Evolutionary conservation across 2,329 filamentous ascomycete species (phyloP), one percentile per base, ranked within the genome.

Genomic region (Alternaria triticina): DNA sequence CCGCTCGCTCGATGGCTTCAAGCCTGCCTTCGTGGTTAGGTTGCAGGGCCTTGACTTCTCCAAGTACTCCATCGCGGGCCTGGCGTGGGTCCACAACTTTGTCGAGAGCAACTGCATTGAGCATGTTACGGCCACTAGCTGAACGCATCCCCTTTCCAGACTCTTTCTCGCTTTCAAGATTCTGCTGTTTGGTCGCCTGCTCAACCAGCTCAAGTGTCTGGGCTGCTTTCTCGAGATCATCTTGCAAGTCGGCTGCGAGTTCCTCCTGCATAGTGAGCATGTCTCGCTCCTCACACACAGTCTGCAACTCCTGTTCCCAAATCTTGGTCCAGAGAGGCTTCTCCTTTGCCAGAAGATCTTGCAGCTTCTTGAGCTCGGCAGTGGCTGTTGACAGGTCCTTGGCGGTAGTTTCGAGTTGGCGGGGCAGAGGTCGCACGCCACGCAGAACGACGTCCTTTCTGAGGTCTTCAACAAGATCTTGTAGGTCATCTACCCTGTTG

Each of bases 291-390:
- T 97, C 94, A 82, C 96, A 98, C 3, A 99, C 95, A 56, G 95
- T 90, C 80, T 98, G 93, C 49, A 99, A 85, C 80, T 98, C 94
- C 82, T 96, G 94, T 86, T 98, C 95, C 96, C 96, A 99, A 68
- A 98, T 97, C 87, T 97, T 97, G 58, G 94, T 97, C 95, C 96
- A 99, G 61, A 97, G 86, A 0, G 96, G 96, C 80, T 97, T 97
- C 86, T 99, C 96, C 50, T 89, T 88, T 72, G 90, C 90, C 82
- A 99, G 88, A 83, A 92, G 97, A 15, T 97, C 94, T 77, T 97
- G 92, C 87, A 99, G 91, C 82, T 92, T 94, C 86, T 93, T 96
- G 66, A 99, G 88, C 75, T 97, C 94, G 75, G 93, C 90, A 52
- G 90, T 91, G 30, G 96, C 89, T 59, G 86, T 82, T 52, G 90